Evolutionary conservation across 2,329 filamentous ascomycete genomes (phyloP), one percentile per base, ranked within the genome.

Genomic region (Sarocladiaceae sp.): DNA sequence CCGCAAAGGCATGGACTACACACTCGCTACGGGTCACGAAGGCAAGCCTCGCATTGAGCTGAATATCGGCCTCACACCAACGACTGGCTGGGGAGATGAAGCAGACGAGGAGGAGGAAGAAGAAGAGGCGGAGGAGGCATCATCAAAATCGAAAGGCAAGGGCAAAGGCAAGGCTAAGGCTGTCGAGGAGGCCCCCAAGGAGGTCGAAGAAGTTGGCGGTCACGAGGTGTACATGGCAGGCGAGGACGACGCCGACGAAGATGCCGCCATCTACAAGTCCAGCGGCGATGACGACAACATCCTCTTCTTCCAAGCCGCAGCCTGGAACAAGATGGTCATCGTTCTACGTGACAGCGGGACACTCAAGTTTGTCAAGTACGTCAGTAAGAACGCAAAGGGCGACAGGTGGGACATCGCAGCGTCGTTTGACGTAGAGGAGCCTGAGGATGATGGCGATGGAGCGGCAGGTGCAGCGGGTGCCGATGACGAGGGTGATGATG

Each of bases 341-440:
- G 93, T 97, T 24, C 69, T 97, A 53, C 78, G 93, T 47, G 93
- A 98, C 60, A 81, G 79, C 53, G 90, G 88, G 12, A 84, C 85
- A 12, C 72, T 98, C 58, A 83, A 88, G 61, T 98, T 98, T 60
- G 89, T 97, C 57, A 98, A 97, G 71, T 98, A 97, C 62, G 85
- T 98, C 18, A 94, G 85, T 64, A 74, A 74, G 48, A 78, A 75
- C 42, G 93, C 93, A 6, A 79, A 79, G 58, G 93, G 93, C 1
- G 93, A 97, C 65, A 76, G 93, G 33, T 97, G 90, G 88, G 93
- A 98, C 66, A 73, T 97, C 41, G 83, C 80, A 37, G 93, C 82
- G 1, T 80, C 81, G 26, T 88, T 86, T 61, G 87, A 83, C 19
- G 83, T 95, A 24, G 75, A 76, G 50, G 75, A 79, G 47, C 60